Evolutionary conservation across 805 yeast genomes (phyloP).

Genomic region (Barnettozyma sucrosica): DNA sequence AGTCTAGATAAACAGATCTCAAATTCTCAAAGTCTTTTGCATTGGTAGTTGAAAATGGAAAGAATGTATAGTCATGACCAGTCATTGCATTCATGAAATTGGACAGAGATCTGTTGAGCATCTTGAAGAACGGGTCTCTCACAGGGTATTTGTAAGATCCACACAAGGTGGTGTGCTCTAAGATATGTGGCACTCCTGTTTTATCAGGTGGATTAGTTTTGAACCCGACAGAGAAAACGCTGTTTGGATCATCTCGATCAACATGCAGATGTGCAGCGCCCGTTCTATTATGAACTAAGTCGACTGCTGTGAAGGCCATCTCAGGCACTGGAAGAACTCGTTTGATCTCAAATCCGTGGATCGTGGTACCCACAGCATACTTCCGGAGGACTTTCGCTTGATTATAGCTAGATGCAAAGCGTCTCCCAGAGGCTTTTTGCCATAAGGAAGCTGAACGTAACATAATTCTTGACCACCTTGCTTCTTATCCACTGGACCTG

Average conservation of each 20-base stretch:
- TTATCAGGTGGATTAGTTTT: conserved; percentile 91
- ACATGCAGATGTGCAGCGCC: conserved; percentile 83
- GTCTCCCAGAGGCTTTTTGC: conserved; percentile 7
- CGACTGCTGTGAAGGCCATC: conserved; percentile 73
- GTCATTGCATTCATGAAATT: conserved; percentile 99
- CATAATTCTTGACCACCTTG: background rate
- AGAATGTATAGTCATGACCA: conserved; percentile 92
- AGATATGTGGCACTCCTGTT: conserved; percentile 94
- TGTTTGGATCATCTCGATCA: conserved; percentile 75
- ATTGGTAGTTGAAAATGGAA: conserved; percentile 95
- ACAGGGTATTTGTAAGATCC: conserved; percentile 91
- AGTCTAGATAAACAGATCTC: conserved; percentile 81
- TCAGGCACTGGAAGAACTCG: conserved; percentile 73
- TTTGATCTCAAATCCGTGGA: conserved; percentile 64
- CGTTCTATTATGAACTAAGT: conserved; percentile 57
- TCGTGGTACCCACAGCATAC: conserved; percentile 57
- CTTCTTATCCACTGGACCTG: background rate
- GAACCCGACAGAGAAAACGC: conserved; percentile 84
- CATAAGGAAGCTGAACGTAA: conserved; percentile 6
- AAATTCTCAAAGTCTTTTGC: conserved; percentile 72
- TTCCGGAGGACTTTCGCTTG: conserved; percentile 35
- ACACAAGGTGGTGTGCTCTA: conserved; percentile 94
- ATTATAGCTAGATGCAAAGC: conserved; percentile 24
- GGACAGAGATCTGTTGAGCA: conserved; percentile 90
- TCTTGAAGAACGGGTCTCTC: conserved; percentile 95